phyloP scores from a whole-genome alignment of 768 basidiomycete genomes.

The Gautieria morchelliformis region DNA sequence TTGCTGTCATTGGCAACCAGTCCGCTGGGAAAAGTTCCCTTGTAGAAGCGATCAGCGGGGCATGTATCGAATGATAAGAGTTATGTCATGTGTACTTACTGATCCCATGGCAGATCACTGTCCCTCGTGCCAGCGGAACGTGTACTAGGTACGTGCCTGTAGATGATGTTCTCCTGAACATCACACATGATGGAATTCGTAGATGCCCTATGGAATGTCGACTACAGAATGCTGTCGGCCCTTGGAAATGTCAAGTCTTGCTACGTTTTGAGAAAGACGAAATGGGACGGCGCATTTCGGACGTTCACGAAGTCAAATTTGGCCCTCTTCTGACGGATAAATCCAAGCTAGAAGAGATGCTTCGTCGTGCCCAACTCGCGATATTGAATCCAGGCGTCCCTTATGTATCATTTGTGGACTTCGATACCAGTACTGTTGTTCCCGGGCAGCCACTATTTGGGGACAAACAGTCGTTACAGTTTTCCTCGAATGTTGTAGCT shows the following conservation, averaged over 20 bases:
- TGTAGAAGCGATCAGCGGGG: too few relatives aligned
- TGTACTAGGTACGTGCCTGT: too few relatives aligned
- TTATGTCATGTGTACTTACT: too few relatives aligned
- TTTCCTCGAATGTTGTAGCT: constrained; percentile 12
- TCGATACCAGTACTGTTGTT: neutral
- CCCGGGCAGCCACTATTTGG: neutral
- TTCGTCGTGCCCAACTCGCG: constrained; percentile 18
- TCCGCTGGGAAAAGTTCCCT: too few relatives aligned
- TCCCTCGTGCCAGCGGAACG: too few relatives aligned
- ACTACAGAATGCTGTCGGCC: neutral
- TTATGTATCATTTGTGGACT: constrained; percentile 4
- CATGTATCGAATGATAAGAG: too few relatives aligned
- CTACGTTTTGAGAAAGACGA: constrained; percentile 13
- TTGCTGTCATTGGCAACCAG: too few relatives aligned
- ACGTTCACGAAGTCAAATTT: constrained; percentile 10
- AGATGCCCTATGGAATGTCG: constrained; percentile 11
- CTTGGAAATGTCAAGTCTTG: constrained; percentile 15
- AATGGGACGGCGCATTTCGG: neutral
- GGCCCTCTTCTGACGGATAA: constrained; percentile 11
- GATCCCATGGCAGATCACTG: too few relatives aligned
- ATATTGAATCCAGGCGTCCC: constrained; percentile 15
- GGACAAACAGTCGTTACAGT: constrained; percentile 9
- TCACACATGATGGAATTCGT: too few relatives aligned
- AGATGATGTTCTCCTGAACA: too few relatives aligned
- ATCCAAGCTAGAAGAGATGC: constrained; percentile 9